Conservation (phyloP, 768 basidiomycete species). For the Vararia minispora region DNA sequence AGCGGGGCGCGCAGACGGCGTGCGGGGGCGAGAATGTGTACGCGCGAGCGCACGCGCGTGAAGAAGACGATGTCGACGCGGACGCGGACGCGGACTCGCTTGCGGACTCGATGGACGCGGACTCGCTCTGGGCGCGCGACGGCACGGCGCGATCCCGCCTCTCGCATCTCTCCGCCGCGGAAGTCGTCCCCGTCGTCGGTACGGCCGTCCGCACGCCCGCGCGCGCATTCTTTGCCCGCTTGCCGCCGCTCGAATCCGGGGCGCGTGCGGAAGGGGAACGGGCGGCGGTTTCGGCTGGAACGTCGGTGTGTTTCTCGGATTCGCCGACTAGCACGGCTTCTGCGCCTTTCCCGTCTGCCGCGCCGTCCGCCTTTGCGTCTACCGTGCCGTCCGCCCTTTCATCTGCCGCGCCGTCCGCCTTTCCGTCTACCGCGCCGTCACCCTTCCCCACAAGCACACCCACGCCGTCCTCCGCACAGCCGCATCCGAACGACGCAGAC, state of each 20-base stretch:
- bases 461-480: too few species aligned
- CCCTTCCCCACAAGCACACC: too few species aligned
- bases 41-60: background rate
- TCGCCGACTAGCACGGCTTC: background rate
- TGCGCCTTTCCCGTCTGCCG: background rate
- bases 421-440: background rate
- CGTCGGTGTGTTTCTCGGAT: background rate
- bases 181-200: constrained; percentile 10
- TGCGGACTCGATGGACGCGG: constrained; percentile 1
- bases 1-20: too few species aligned
- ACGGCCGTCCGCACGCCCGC: constrained; percentile 9
- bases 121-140: constrained; percentile 4
- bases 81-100: background rate
- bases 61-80: constrained; percentile 3
- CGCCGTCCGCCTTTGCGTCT: background rate
- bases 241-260: too few species aligned
- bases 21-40: too few species aligned
- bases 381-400: background rate
- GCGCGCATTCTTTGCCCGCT: too few species aligned
- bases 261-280: too few species aligned
- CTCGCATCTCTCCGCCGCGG: constrained; percentile 20
- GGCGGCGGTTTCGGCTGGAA: constrained; percentile 4
- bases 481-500: constrained; percentile 2
- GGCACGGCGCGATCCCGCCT: constrained; percentile 2
- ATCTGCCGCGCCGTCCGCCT: background rate